Base-by-base conservation (phyloP, 2,329 filamentous ascomycete species). In the Fusarium burgessii region DNA sequence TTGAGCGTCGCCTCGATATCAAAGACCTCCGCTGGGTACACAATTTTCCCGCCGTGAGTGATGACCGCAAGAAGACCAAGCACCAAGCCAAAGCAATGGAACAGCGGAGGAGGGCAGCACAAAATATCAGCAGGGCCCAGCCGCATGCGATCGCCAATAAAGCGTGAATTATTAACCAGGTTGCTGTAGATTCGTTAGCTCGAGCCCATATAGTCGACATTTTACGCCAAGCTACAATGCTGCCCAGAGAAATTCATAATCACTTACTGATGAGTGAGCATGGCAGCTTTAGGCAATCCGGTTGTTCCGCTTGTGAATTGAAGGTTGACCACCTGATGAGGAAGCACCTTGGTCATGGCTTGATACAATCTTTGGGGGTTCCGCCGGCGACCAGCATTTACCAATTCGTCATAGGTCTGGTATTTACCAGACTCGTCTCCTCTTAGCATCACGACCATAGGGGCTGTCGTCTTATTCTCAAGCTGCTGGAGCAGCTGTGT, bases 31-130 rank as follows among this genome's bases (percentile, higher is more conserved):
- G 88, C 87, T 1, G 93, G 92, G 76, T 93, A 93, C 13, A 95
- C 89, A 54, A 94, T 90, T 79, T 91, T 92, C 41, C 88, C 89
- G 49, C 93, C 92, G 78, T 95, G 92, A 0, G 91, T 94, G 56
- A 94, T 81, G 45, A 89, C 86, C 3, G 92, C 90, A 59, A 95
- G 86, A 46, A 95, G 85, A 12, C 93, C 93, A 6, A 94, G 87
- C 2, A 95, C 92, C 11, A 95, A 87, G 3, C 93, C 93, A 77
- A 95, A 95, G 83, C 92, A 95, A 83, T 96, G 93, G 84, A 96
- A 96, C 6, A 96, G 85, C 0, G 93, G 93, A 1, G 93, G 93
- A 6, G 93, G 93, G 78, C 93, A 96, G 83, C 93, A 95, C 14
- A 96, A 85, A 11, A 91, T 84, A 76, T 95, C 92, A 47, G 85